These are phyloP conservation scores for Alternaria brassicae DNA, from an alignment of 2,329 filamentous ascomycete species.

Conservation along the genomic window DNA sequence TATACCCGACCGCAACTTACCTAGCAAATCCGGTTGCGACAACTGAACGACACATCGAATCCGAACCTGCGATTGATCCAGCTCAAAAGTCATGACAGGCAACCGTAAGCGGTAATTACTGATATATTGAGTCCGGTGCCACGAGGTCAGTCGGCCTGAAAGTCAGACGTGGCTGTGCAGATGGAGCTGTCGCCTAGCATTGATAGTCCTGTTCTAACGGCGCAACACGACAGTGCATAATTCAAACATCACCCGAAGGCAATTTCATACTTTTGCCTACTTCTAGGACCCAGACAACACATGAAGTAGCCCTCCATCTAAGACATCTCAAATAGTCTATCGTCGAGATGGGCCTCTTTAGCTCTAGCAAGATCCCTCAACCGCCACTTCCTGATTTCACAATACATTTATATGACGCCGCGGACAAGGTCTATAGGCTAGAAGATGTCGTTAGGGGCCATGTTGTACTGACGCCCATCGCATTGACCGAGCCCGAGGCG, in stretches of 20 bases:
- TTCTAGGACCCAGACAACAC: background rate
- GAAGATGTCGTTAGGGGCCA: conserved; percentile 28
- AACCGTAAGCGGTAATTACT: background rate
- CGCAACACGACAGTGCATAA: background rate
- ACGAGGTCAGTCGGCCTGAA: background rate
- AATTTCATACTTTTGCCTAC: background rate
- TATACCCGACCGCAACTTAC: too few species aligned
- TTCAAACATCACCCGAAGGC: background rate
- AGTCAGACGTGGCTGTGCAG: background rate
- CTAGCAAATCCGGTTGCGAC: background rate
- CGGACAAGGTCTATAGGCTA: conserved; percentile 29
- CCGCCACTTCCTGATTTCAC: conserved; percentile 24
- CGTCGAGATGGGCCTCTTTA: conserved; percentile 30
- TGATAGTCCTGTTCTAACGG: too few species aligned
- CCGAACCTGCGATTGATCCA: background rate
- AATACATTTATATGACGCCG: conserved; percentile 19
- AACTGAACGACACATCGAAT: background rate
- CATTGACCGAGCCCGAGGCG: conserved; percentile 22
- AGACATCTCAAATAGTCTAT: background rate
- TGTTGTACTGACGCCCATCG: conserved; percentile 21
- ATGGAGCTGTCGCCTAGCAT: too few species aligned
- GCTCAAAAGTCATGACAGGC: background rate
- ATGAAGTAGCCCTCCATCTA: background rate
- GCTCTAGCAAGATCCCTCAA: conserved; percentile 19
- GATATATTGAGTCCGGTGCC: background rate